Conservation (phyloP, 1,284 basidiomycete genomes). For the Cryptococcus sp. region DNA sequence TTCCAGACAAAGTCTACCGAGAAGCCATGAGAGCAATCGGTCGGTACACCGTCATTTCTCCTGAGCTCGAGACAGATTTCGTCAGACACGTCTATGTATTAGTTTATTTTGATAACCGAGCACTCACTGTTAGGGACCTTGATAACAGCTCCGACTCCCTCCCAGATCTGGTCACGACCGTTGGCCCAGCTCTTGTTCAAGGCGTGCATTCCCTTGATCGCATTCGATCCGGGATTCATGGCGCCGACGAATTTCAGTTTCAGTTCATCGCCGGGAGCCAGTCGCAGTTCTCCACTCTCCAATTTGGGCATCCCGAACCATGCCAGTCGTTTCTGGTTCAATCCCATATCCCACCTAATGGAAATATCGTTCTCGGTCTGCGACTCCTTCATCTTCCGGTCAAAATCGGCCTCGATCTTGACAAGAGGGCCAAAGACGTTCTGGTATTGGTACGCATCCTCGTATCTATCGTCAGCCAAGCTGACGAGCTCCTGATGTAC, state of each 20-base stretch:
- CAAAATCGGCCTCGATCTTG: conserved; percentile 99
- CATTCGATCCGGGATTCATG: conserved; percentile 45
- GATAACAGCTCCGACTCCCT: conserved; percentile 95
- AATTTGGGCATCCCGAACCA: conserved; percentile 96
- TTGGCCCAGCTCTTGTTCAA: conserved; percentile 53
- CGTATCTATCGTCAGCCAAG: conserved; percentile 56
- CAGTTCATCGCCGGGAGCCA: conserved; percentile 96
- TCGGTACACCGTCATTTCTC: conserved; percentile 87
- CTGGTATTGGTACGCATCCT: conserved; percentile 99
- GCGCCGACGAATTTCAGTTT: conserved; percentile 85
- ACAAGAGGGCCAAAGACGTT: conserved; percentile 98
- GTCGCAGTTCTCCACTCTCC: conserved; percentile 93
- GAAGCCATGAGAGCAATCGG: conserved; percentile 91
- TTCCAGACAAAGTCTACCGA: conserved; percentile 99
- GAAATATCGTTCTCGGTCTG: conserved; percentile 96
- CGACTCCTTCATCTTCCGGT: conserved; percentile 94
- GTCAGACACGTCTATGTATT: conserved; percentile 85
- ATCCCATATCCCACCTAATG: conserved; percentile 93
- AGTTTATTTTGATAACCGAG: conserved; percentile 24
- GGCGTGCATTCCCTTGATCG: conserved; percentile 45
- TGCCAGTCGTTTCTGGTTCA: conserved; percentile 95
- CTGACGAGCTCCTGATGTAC: conserved; percentile 29
- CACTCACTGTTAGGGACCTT: conserved; percentile 95
- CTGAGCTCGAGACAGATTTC: conserved; percentile 94
- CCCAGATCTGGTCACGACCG: conserved; percentile 59